Conservation (phyloP, 1,284 basidiomycete species). For the Cryptococcus jaspeensis region DNA sequence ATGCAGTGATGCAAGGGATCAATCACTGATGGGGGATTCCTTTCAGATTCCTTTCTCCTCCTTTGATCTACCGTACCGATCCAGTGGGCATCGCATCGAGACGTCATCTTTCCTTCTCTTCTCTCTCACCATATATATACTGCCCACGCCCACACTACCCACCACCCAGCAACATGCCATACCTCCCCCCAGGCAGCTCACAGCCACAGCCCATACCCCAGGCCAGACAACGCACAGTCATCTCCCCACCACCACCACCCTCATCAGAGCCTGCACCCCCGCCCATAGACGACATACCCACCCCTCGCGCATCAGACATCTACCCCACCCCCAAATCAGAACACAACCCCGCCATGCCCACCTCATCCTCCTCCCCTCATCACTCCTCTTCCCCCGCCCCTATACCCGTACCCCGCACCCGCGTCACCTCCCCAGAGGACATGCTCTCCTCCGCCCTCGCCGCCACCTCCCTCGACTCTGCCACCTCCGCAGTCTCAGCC, state of each 20-base stretch:
- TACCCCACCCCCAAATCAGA: too few relatives aligned
- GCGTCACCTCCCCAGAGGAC: background rate
- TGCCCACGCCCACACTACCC: too few relatives aligned
- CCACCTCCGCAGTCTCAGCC: background rate
- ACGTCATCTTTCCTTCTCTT: background rate
- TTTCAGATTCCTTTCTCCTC: too few relatives aligned
- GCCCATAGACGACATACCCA: background rate
- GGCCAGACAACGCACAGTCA: constrained; percentile 2
- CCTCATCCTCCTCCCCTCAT: too few relatives aligned
- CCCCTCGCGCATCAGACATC: background rate
- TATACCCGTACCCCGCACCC: background rate
- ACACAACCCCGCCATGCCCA: too few relatives aligned
- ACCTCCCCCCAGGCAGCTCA: constrained; percentile 10
- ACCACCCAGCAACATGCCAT: constrained; percentile 9
- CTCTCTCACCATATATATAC: too few relatives aligned
- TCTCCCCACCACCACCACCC: too few relatives aligned
- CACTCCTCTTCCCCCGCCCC: background rate
- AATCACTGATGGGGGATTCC: too few relatives aligned
- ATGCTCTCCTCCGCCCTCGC: background rate
- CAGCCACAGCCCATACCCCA: constrained; percentile 6
- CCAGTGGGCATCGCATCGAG: too few relatives aligned
- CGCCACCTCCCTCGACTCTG: background rate
- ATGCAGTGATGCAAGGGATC: too few relatives aligned
- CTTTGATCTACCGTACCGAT: too few relatives aligned
- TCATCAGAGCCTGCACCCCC: constrained; percentile 1